phyloP scores from a whole-genome alignment of 2,329 filamentous ascomycete species.

The Stagonosporopsis vannaccii region DNA sequence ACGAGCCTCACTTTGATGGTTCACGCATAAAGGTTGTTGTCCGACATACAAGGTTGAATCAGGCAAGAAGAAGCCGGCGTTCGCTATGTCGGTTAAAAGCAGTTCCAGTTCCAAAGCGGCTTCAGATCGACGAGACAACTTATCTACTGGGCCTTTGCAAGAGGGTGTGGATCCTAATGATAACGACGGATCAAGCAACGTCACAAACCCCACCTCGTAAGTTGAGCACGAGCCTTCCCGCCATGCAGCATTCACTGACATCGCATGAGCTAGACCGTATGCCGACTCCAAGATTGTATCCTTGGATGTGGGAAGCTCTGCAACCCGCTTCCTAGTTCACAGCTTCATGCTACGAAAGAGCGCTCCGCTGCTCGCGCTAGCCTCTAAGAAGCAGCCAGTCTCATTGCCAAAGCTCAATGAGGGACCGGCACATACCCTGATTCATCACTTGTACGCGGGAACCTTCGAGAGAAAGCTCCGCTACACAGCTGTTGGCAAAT shows the following conservation, averaged over 20 bases:
- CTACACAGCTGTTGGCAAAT: neutral
- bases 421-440: neutral
- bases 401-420: slow-evolving; percentile 1
- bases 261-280: neutral
- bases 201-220: neutral
- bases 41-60: neutral
- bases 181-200: too few species aligned
- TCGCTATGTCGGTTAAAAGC: neutral
- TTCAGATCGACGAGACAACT: neutral
- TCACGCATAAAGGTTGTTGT: neutral
- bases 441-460: slow-evolving; percentile 9
- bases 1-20: slow-evolving; percentile 30
- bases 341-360: slow-evolving; percentile 33
- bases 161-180: neutral
- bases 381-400: neutral
- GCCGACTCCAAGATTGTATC: neutral
- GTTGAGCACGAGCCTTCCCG: neutral
- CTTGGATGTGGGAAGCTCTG: slow-evolving; percentile 30
- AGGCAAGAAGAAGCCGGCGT: neutral
- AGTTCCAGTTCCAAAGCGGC: neutral
- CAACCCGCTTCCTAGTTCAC: slow-evolving; percentile 35
- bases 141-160: neutral
- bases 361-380: slow-evolving; percentile 4
- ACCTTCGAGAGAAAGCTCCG: neutral
- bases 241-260: neutral